These are phyloP conservation scores for Apium graveolens DNA, from an alignment of 129 eudicot genomes.

Conservation along the genomic window DNA sequence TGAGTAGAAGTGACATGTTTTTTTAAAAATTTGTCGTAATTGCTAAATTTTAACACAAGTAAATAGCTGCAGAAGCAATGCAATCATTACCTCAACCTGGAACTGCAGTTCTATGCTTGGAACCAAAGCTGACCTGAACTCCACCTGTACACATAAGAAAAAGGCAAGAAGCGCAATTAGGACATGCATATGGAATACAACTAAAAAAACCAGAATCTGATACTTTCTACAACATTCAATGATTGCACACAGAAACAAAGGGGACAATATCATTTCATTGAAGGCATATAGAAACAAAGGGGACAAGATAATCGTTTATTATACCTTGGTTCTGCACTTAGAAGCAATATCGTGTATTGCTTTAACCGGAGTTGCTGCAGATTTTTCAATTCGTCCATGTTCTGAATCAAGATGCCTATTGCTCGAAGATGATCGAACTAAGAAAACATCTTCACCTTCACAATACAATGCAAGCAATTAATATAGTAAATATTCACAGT, in stretches of 20 bases:
- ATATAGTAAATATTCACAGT: not conserved
- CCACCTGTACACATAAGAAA: conserved; percentile 48
- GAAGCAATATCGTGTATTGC: conserved; percentile 72
- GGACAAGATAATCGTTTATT: conserved; percentile 8
- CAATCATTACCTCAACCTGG: conserved; percentile 49
- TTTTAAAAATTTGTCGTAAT: not conserved
- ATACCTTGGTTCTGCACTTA: conserved; percentile 87
- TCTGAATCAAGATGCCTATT: conserved; percentile 62
- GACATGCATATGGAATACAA: not conserved
- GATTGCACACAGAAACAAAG: not conserved
- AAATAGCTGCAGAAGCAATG: not conserved
- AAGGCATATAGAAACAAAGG: not conserved
- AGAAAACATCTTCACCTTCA: conserved; percentile 59
- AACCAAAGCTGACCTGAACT: conserved; percentile 52
- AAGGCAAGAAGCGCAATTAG: not conserved
- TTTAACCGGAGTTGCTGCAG: conserved; percentile 53
- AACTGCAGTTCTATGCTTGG: conserved; percentile 56
- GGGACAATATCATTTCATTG: no score
- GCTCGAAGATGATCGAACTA: conserved; percentile 50
- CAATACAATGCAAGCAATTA: conserved; percentile 8
- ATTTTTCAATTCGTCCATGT: conserved; percentile 42
- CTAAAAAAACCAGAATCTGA: not conserved
- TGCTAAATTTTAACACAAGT: not conserved
- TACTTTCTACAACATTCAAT: not conserved
- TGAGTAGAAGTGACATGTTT: not conserved